Evolutionary conservation across 2,329 filamentous ascomycete species (phyloP), one percentile per base, ranked within the genome.

Genomic region (Fusarium azukiicola): DNA sequence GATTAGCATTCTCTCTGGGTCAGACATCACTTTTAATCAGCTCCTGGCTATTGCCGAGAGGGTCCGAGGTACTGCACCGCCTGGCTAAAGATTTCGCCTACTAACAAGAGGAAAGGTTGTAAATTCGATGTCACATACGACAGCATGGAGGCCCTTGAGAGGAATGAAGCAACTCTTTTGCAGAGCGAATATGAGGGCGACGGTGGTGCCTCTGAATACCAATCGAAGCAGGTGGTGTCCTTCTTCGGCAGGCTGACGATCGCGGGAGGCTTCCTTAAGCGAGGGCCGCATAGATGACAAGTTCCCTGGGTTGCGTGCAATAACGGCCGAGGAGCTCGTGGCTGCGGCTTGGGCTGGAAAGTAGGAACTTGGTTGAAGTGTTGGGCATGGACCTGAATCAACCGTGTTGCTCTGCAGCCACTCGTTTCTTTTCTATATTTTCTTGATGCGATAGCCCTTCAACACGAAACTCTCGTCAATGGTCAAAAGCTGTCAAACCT

Each of bases 401-500:
- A 47, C 44, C 14, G 44, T 2, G 44, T 14, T 47, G 19, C 44
- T 14, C 19, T 47, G 44, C 44, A 47, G 44, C 44, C 44, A 47
- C 2, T 47, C 44, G 2, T 47, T 47, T 47, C 44, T 47, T 47
- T 47, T 47, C 27, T 27, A 27, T 32, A 32, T 32, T 32, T 1
- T 32, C 27, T 32, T 32, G 27, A 32, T 32, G 27, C 2, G 27
- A 32, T 32, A 32, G 27, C 27, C 27, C 27, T 2, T 32, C 2
- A 32, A 32, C 27, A 2, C 27, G 2, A 32, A 32, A 32, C 27
- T 32, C 27, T 32, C 1, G 2, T 32, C 2, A 32, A 2, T 32
- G 2, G 27, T 32, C 27, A 32, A 32, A 32, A 32, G 27, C 1
- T 1, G 27, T 32, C 27, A 32, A 32, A 2, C 27, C 1, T 32